These are phyloP conservation scores for Tillandsia leiboldiana DNA, from an alignment of 176 grass and related monocot species.

Conservation along the genomic window DNA sequence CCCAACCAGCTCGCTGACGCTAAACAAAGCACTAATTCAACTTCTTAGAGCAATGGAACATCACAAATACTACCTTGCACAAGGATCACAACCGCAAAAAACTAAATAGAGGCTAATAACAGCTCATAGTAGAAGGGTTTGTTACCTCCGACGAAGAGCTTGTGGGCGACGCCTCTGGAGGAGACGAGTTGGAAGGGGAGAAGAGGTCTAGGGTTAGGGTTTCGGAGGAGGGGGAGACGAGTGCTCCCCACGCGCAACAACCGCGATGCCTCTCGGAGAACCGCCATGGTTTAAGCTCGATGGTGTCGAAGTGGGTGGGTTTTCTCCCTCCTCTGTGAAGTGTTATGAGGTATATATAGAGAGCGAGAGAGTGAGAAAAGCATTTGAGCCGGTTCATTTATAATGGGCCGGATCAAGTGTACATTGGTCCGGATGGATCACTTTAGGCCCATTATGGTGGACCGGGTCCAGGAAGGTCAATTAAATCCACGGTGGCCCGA, in stretches of 20 bases:
- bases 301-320: too few species aligned
- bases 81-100: background rate
- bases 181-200: slow-evolving; percentile 22
- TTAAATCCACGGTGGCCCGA: too few species aligned
- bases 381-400: slow-evolving; percentile 7
- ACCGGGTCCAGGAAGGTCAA: slow-evolving; percentile 2
- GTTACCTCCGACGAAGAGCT: slow-evolving; percentile 41
- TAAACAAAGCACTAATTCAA: too few species aligned
- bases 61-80: background rate
- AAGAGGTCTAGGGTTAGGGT: background rate
- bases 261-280: slow-evolving; percentile 10
- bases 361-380: background rate
- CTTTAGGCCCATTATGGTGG: too few species aligned
- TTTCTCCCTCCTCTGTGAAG: too few species aligned
- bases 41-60: too few species aligned
- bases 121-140: background rate
- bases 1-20: too few species aligned
- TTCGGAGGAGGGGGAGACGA: slow-evolving; percentile 3
- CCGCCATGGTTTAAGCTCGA: slow-evolving; percentile 12
- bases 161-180: slow-evolving; percentile 28
- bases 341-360: too few species aligned
- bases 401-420: slow-evolving; percentile 14
- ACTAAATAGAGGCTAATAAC: background rate
- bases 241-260: slow-evolving; percentile 2
- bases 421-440: slow-evolving; percentile 1